A percentile compares a stretch with the other conserved stretches of the same genome.
Evolutionary conservation across 345 rosid species (phyloP).

Genomic region (Cardiospermum halicacabum): DNA sequence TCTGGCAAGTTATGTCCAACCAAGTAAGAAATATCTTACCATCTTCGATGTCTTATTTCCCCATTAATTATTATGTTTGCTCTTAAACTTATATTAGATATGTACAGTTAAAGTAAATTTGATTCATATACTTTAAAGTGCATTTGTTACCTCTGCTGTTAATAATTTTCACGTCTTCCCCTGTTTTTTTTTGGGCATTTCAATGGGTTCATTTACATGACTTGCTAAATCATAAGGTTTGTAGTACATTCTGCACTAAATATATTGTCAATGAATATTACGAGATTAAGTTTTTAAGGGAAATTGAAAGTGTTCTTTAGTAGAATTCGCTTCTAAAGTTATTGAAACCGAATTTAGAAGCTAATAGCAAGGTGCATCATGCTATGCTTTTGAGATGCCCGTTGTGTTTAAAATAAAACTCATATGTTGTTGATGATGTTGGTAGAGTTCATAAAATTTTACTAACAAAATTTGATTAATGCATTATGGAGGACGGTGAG

Average conservation of each 20-base stretch:
- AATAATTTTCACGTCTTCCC: background rate
- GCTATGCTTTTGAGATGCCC: background rate
- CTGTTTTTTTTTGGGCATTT: background rate
- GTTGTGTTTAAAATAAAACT: background rate
- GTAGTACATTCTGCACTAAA: background rate
- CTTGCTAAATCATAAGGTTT: background rate
- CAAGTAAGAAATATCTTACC: conserved; percentile 33
- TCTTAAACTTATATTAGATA: background rate
- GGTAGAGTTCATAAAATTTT: background rate
- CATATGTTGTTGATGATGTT: background rate
- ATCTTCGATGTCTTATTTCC: background rate
- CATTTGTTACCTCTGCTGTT: background rate
- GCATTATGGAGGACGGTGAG: background rate
- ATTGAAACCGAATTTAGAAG: background rate
- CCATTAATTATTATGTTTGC: background rate
- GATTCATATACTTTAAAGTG: background rate
- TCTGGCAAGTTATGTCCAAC: conserved; percentile 36
- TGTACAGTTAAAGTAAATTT: background rate
- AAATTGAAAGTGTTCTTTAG: background rate
- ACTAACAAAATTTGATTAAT: background rate
- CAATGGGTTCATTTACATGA: background rate
- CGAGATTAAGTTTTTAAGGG: background rate
- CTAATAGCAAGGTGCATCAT: background rate
- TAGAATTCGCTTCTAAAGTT: background rate
- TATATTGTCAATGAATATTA: background rate